Evolutionary conservation across 345 rosid genomes (phyloP).

Genomic region (Eucalyptus shirleyi): DNA sequence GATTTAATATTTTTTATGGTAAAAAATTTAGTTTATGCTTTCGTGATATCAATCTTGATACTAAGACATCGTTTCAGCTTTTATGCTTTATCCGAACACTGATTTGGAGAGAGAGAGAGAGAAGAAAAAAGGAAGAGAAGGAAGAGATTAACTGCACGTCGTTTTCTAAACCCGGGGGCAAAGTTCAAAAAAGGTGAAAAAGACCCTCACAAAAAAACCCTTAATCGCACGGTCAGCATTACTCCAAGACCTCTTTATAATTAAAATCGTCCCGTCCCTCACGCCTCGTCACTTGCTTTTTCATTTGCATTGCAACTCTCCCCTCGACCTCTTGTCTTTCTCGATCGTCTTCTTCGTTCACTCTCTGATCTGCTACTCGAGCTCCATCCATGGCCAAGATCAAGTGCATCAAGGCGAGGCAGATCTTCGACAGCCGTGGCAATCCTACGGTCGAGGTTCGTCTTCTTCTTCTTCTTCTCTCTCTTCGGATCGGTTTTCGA

Average conservation of each 20-base stretch:
- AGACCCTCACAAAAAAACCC: not conserved
- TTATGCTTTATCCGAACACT: not conserved
- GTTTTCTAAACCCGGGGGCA: not conserved
- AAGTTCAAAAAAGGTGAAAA: too few species aligned
- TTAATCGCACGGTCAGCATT: not conserved
- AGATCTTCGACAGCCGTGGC: constrained; percentile 98
- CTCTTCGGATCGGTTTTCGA: not conserved
- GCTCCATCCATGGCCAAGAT: constrained; percentile 43
- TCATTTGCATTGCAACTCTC: too few species aligned
- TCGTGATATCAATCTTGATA: accelerated
- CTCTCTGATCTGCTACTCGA: not conserved
- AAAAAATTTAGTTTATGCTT: accelerated
- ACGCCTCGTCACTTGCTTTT: not conserved
- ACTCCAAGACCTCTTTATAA: not conserved
- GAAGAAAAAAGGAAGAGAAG: not conserved
- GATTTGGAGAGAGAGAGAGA: not conserved
- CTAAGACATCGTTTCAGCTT: not conserved
- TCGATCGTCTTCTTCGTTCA: not conserved
- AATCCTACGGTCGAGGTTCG: constrained; percentile 92
- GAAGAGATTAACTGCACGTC: not conserved
- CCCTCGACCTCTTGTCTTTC: too few species aligned
- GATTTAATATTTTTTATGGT: too few species aligned
- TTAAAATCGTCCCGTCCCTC: not conserved
- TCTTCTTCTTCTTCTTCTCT: not conserved
- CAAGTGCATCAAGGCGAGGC: constrained; percentile 61